phyloP scores from a whole-genome alignment of 257 asterid genomes.

The Schizonepeta tenuifolia region DNA sequence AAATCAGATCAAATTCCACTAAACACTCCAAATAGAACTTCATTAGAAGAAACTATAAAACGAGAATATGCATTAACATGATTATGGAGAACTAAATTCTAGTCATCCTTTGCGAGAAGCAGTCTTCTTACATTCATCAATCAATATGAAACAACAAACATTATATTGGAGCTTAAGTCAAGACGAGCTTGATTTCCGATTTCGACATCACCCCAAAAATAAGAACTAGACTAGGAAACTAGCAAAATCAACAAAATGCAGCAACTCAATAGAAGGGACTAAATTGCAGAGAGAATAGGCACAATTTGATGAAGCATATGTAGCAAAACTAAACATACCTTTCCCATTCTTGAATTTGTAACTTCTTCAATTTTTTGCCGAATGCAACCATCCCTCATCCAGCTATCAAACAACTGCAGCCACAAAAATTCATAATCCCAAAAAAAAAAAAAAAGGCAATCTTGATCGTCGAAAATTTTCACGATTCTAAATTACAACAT shows the following conservation, averaged over 20 bases:
- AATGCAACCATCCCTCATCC: conserved; percentile 53
- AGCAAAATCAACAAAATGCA: background rate
- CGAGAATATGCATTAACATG: too few relatives aligned
- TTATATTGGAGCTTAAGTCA: too few relatives aligned
- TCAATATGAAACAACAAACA: too few relatives aligned
- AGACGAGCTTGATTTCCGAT: background rate
- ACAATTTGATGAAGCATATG: background rate
- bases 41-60: too few relatives aligned
- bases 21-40: background rate
- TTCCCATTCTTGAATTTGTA: conserved; percentile 58
- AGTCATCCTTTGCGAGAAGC: too few relatives aligned
- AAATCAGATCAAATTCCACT: background rate
- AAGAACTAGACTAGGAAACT: background rate
- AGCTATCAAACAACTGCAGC: conserved; percentile 22
- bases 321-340: conserved; percentile 36
- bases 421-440: background rate
- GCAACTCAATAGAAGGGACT: background rate
- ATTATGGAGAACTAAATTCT: too few relatives aligned
- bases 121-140: too few relatives aligned
- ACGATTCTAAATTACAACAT: background rate
- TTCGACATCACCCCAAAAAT: background rate
- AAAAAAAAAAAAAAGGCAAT: background rate
- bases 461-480: background rate
- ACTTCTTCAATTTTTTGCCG: conserved; percentile 51
- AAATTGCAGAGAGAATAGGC: background rate